Evolutionary conservation across 2,329 filamentous ascomycete species (phyloP), one percentile per base, ranked within the genome.

Genomic region (Colletotrichum limetticola): DNA sequence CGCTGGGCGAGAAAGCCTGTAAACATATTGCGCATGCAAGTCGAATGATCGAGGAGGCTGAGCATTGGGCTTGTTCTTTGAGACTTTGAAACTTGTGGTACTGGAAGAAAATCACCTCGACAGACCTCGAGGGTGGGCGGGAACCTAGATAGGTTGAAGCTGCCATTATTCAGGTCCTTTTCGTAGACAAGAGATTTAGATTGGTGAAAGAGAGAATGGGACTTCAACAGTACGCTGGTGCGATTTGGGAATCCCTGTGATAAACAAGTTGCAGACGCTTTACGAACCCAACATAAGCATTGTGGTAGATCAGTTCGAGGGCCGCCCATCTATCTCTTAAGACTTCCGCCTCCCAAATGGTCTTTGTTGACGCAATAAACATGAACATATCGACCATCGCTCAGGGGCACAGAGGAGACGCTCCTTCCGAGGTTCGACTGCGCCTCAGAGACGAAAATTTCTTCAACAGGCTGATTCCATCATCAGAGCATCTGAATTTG

Each of bases 21-120:
- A 67, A 55, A 19, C 56, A 58, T 28, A 67, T 55, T 2, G 32
- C 46, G 37, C 46, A 71, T n/a, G 68, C 62, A 46, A 71, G 68
- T 11, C 26, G 63, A 14, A 71, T 49, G 3, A 70, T 66, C 1
- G 61, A 42, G 28, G 67, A 53, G n/a, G 52, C 67, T 4, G 67
- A 70, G 19, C 67, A 70, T 28, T 26, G 53, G 11, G 67, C 55
- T 37, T 70, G 53, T 22, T 46, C 22, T 24, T 59, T 56, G 35
- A 71, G 56, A 4, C 24, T 19, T 9, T 55, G 24, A 9, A 67
- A 49, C 24, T 60, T 32, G 5, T 56, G 22, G 6, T 60, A 30
- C 16, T 56, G 63, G 16, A 56, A 71, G 16, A 56, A 60, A 0
- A 67, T n/a, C 16, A 32, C 46, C 16, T 71, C 68, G 9, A 37